Evolutionary conservation across 371 early-diverging fungal species (phyloP), one percentile per base, ranked within the genome.

Genomic region (Syncephalastrum sp.): DNA sequence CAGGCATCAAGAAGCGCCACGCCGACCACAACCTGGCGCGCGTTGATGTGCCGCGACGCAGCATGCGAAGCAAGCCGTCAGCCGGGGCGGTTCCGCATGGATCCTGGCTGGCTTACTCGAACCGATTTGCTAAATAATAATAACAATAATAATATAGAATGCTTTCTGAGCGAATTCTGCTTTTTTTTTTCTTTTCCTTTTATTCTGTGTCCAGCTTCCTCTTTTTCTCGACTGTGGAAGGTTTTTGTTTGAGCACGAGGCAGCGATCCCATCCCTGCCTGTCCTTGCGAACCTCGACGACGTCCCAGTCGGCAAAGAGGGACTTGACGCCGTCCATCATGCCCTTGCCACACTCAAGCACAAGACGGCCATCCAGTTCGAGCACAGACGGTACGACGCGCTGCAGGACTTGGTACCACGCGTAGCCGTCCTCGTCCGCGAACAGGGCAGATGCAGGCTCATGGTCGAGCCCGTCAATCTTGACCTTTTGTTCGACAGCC

Each of bases 291-390:
- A 76, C 61, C 2, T 51, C 58, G 5, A 74, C 73, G 47, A 77
- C 75, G 3, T 56, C 55, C 74, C 74, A 68, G 56, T 79, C 76
- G 41, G 67, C 74, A 70, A 86, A 89, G 7, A 87, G 77, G n/a
- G 67, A 64, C 14, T 74, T 60, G 7, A 91, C 88, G 0, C 75
- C 69, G 7, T 55, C 61, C 46, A 79, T 77, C 86, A 85, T 89
- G 4, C 81, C 87, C 57, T 86, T 87, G 19, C 88, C 90, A 50
- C 88, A 79, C 66, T 91, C 90, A 24, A 89, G 62, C 2, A 79
- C 67, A 12, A 89, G 70, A 49, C 60, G 55, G 1, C 84, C 84
- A n/a, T 65, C 62, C 5, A 65, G 44, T 54, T 75, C 56, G 15
- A 86, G 63, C 14, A 67, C 14, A 4, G 49, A 56, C 15, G 64